phyloP scores from a whole-genome alignment of 805 yeast species.

The Nakazawaea anatomiae region DNA sequence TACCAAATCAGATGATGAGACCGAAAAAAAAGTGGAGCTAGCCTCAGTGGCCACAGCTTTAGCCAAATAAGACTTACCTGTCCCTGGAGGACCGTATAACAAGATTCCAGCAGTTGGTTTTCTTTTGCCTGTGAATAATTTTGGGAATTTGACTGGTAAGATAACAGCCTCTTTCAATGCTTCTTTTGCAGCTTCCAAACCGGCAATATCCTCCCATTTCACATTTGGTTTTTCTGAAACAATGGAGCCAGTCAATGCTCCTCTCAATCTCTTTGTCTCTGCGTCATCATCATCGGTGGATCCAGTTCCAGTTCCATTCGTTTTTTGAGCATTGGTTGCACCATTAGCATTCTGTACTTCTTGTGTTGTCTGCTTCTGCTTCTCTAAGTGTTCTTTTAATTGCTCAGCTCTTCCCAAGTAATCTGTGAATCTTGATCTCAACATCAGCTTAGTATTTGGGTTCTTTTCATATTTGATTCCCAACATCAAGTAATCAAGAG shows the following conservation, averaged over 20 bases:
- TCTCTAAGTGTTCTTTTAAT: constrained; percentile 81
- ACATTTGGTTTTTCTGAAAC: constrained; percentile 89
- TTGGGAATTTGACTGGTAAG: constrained; percentile 93
- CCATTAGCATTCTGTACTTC: constrained; percentile 51
- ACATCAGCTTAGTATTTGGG: constrained; percentile 80
- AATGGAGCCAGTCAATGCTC: constrained; percentile 89
- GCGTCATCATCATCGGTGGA: constrained; percentile 63
- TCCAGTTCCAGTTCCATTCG: constrained; percentile 29
- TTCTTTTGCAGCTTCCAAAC: constrained; percentile 91
- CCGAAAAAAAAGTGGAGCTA: constrained; percentile 92
- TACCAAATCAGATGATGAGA: constrained; percentile 92
- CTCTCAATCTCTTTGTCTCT: constrained; percentile 83
- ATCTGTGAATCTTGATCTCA: constrained; percentile 84
- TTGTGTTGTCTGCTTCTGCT: constrained; percentile 37
- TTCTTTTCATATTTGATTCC: constrained; percentile 95
- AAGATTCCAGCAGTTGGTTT: constrained; percentile 90
- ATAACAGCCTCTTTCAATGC: constrained; percentile 97
- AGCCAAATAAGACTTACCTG: constrained; percentile 95
- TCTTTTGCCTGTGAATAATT: constrained; percentile 88
- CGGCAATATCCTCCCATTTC: constrained; percentile 94
- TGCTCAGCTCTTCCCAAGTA: constrained; percentile 92
- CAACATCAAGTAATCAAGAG: constrained; percentile 89
- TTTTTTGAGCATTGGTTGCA: constrained; percentile 49
- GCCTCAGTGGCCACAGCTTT: constrained; percentile 99
- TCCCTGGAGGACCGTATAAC: constrained; percentile 92